Evolutionary conservation across 2,329 filamentous ascomycete species (phyloP), one percentile per base, ranked within the genome.

Genomic region (Didymella exigua): DNA sequence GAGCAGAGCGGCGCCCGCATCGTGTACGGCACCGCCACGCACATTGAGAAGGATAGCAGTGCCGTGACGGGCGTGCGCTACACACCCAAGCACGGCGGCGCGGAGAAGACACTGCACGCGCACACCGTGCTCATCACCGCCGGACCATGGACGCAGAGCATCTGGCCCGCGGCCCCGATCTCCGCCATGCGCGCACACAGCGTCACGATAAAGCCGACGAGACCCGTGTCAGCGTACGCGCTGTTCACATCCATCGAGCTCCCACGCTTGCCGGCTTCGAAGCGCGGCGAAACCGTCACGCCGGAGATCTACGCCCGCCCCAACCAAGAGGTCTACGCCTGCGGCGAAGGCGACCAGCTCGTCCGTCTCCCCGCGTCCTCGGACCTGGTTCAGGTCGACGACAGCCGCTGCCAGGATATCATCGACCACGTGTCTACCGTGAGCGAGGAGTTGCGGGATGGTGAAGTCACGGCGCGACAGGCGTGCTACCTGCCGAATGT

Each of bases 251-350:
- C 91, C 62, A 93, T 99, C 59, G 80, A 83, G 33, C 81, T 96
- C 2, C 90, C 91, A 77, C 13, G 81, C 81, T 3, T 78, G 76
- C 62, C 40, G n/a, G 58, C 37, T 31, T 38, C 34, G 6, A 47
- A 51, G 27, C 59, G 66, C 56, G 19, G 44, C 16, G 40, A 86
- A 24, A 83, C 83, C 16, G 91, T 91, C 11, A 87, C 91, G 23
- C 95, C 95, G 0, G 95, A 99, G 75, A 95, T 98, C 59, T 99
- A 99, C 72, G 90, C 95, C 0, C 84, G 95, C 4, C 93, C 93
- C 0, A 89, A 91, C 71, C 85, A 89, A 50, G 93, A 96, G 72
- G 89, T 96, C 10, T 99, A 99, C 74, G 93, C 91, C 0, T 99
- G 95, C 71, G 95, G 92, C 38, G 93, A 97, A 68, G 91, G 91